Evolutionary conservation across 2,329 filamentous ascomycete species (phyloP).

Genomic region (Didymella keratinophila): DNA sequence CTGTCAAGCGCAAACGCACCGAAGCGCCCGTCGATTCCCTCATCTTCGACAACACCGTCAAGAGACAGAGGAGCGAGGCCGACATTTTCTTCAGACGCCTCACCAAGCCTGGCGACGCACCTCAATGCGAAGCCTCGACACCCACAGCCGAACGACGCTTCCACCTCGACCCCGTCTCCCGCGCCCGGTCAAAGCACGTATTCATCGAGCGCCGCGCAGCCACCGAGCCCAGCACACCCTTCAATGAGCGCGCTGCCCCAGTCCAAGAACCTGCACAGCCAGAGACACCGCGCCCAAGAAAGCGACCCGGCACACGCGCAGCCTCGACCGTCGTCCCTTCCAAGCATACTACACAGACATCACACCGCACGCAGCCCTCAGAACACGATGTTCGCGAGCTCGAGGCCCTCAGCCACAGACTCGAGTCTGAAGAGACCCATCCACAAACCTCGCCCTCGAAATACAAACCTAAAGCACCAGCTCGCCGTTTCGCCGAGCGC

Average conservation of each 20-base stretch:
- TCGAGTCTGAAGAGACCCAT: constrained; percentile 38
- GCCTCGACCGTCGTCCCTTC: constrained; percentile 24
- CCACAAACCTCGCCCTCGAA: constrained; percentile 32
- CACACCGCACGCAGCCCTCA: constrained; percentile 25
- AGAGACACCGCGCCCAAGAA: constrained; percentile 30
- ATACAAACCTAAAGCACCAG: constrained; percentile 46
- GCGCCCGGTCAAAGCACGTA: constrained; percentile 29
- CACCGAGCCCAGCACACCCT: constrained; percentile 4
- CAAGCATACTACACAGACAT: constrained; percentile 13
- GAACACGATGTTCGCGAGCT: constrained; percentile 43
- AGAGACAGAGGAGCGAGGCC: constrained; percentile 32
- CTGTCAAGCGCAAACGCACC: constrained; percentile 63
- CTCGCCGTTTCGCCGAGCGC: constrained; percentile 45
- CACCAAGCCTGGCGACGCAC: constrained; percentile 33
- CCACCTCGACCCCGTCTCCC: constrained; percentile 32
- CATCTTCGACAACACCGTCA: constrained; percentile 35
- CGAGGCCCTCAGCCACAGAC: constrained; percentile 43
- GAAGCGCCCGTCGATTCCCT: constrained; percentile 65
- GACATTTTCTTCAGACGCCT: constrained; percentile 33
- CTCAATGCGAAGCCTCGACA: constrained; percentile 24
- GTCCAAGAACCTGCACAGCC: constrained; percentile 13
- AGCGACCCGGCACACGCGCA: constrained; percentile 40
- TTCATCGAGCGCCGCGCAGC: constrained; percentile 31
- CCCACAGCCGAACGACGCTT: constrained; percentile 35
- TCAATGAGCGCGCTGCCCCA: constrained; percentile 14